These are phyloP conservation scores for Morella rubra DNA, from an alignment of 306 rosid genomes.

Conservation along the genomic window DNA sequence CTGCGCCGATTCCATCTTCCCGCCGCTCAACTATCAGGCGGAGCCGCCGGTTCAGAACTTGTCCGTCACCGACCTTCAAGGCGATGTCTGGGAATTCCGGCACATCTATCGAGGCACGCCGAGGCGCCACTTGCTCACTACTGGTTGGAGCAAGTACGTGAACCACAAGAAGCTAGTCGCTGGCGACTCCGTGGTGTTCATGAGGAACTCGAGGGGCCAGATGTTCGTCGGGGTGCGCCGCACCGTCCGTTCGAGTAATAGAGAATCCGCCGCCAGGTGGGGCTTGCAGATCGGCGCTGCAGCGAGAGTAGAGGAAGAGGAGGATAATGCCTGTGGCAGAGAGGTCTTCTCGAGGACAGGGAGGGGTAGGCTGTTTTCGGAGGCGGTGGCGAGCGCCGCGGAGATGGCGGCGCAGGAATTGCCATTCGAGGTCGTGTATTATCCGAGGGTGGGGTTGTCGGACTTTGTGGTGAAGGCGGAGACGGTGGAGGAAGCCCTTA, in stretches of 20 bases:
- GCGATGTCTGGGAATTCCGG: constrained; percentile 59
- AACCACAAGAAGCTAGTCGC: constrained; percentile 68
- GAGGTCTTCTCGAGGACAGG: constrained; percentile 38
- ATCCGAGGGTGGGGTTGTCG: constrained; percentile 60
- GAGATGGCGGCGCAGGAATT: constrained; percentile 51
- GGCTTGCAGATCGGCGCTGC: constrained; percentile 23
- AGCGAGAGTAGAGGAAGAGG: constrained; percentile 18
- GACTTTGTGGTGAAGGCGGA: constrained; percentile 70
- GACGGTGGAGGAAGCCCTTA: constrained; percentile 49
- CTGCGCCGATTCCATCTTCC: constrained; percentile 72
- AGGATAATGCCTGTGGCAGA: constrained; percentile 21
- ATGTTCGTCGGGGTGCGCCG: constrained; percentile 71
- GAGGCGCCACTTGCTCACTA: constrained; percentile 72
- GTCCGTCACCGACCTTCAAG: constrained; percentile 57
- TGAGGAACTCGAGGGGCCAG: constrained; percentile 35
- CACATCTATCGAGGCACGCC: constrained; percentile 80
- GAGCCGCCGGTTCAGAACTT: constrained; percentile 71
- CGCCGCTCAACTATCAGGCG: constrained; percentile 46
- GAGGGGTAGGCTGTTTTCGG: constrained; percentile 41
- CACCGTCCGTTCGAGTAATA: constrained; percentile 21
- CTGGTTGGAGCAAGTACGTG: constrained; percentile 86
- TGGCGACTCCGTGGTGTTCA: constrained; percentile 67
- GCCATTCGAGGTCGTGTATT: constrained; percentile 68
- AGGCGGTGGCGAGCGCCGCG: constrained; percentile 47
- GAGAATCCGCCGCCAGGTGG: constrained; percentile 25